These are phyloP conservation scores for Vigna hirtella DNA, from an alignment of 306 rosid species.

Conservation along the genomic window DNA sequence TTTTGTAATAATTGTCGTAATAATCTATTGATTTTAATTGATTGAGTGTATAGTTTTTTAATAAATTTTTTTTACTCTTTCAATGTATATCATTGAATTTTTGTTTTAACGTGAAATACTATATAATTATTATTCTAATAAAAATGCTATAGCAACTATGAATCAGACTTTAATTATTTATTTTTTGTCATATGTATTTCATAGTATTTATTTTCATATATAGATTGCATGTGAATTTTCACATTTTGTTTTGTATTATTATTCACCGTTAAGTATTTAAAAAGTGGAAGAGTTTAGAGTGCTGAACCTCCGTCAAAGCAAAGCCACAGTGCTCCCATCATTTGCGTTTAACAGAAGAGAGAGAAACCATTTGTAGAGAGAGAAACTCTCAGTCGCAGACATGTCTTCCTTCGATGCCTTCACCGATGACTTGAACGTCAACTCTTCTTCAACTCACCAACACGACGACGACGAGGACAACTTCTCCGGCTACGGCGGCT, in stretches of 20 bases:
- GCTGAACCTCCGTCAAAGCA: constrained; percentile 39
- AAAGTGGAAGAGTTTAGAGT: constrained; percentile 31
- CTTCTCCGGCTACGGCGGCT: constrained; percentile 74
- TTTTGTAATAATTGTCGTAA: too few species aligned
- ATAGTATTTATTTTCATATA: background rate
- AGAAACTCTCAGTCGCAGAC: constrained; percentile 31
- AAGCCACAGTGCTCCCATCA: constrained; percentile 16
- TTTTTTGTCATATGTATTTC: background rate
- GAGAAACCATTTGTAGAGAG: constrained; percentile 47
- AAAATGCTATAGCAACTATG: background rate
- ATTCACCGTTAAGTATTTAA: constrained; percentile 54
- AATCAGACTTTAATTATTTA: background rate
- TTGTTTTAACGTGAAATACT: background rate
- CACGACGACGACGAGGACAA: constrained; percentile 60
- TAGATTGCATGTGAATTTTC: background rate
- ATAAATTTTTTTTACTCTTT: too few species aligned
- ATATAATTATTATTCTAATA: background rate
- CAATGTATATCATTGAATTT: too few species aligned
- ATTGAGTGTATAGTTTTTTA: too few species aligned
- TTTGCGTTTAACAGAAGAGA: constrained; percentile 15
- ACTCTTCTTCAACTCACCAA: constrained; percentile 58
- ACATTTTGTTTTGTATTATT: background rate
- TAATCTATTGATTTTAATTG: too few species aligned
- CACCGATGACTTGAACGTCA: constrained; percentile 64
- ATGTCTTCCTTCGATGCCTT: constrained; percentile 90